phyloP scores from a whole-genome alignment of 768 basidiomycete genomes.

The Podaxis pistillaris region DNA sequence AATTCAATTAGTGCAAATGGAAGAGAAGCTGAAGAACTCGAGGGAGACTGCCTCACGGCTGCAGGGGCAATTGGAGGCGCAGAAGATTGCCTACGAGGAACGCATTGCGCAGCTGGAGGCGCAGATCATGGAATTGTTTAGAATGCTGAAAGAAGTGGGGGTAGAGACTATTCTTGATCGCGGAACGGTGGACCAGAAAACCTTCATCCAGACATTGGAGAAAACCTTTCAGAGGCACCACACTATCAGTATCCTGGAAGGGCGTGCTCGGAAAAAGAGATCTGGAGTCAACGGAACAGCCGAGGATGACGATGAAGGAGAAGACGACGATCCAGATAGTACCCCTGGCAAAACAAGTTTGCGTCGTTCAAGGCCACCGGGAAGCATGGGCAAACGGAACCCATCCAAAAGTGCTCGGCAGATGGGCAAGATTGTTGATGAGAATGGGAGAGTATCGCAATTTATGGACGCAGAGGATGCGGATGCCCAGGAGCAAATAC shows the following conservation, averaged over 20 bases:
- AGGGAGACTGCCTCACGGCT: conserved; percentile 76
- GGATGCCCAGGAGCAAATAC: conserved; percentile 82
- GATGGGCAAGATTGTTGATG: conserved; percentile 34
- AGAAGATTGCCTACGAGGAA: conserved; percentile 80
- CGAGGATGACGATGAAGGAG: conserved; percentile 34
- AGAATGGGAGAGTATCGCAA: conserved; percentile 66
- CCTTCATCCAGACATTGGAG: conserved; percentile 77
- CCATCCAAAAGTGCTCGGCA: conserved; percentile 29
- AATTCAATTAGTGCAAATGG: conserved; percentile 60
- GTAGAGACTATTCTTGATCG: conserved; percentile 73
- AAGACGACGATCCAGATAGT: conserved; percentile 50
- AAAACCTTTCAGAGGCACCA: conserved; percentile 80
- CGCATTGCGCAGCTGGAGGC: conserved; percentile 85
- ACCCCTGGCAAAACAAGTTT: conserved; percentile 57
- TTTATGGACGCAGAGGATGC: conserved; percentile 90
- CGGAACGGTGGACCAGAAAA: conserved; percentile 74
- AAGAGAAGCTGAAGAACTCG: conserved; percentile 76
- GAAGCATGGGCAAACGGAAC: conserved; percentile 27
- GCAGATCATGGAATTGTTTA: conserved; percentile 91
- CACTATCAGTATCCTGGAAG: conserved; percentile 86
- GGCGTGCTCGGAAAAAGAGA: conserved; percentile 36
- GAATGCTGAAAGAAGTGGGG: conserved; percentile 87
- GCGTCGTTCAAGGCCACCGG: conserved; percentile 32
- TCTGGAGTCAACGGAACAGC: conserved; percentile 20
- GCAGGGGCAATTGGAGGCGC: conserved; percentile 73